phyloP scores from a whole-genome alignment of 345 rosid species.

The Passiflora organensis region DNA sequence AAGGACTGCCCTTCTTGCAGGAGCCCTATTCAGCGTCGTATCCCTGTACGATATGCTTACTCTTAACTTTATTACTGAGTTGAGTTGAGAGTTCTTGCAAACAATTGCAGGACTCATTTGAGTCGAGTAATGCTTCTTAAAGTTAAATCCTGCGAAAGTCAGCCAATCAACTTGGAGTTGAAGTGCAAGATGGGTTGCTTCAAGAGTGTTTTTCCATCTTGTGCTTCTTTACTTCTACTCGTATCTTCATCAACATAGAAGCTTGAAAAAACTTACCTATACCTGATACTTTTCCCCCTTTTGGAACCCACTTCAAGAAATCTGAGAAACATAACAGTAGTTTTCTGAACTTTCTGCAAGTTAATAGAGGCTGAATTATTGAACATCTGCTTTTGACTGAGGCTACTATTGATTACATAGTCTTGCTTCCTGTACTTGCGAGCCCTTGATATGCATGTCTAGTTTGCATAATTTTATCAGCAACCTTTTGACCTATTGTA shows the following conservation, averaged over 20 bases:
- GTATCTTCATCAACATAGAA: too few species aligned
- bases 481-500: too few species aligned
- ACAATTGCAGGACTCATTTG: slow-evolving; percentile 29
- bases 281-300: neutral
- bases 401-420: too few species aligned
- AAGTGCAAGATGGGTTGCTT: slow-evolving; percentile 20
- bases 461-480: too few species aligned
- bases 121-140: slow-evolving; percentile 34
- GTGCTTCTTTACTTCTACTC: neutral
- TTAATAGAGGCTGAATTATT: too few species aligned
- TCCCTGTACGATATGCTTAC: slow-evolving; percentile 39
- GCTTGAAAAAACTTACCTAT: neutral
- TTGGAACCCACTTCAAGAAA: too few species aligned
- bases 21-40: slow-evolving; percentile 40
- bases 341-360: too few species aligned
- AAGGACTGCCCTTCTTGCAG: slow-evolving; percentile 68
- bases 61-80: slow-evolving; percentile 22
- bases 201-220: slow-evolving; percentile 12
- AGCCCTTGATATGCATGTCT: too few species aligned
- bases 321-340: too few species aligned
- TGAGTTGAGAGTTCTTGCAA: slow-evolving; percentile 20
- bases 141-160: slow-evolving; percentile 18
- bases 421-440: too few species aligned
- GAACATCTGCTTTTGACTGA: too few species aligned
- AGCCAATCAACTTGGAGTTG: slow-evolving; percentile 22